Base-by-base conservation (phyloP, 805 yeast species). In the Barnettozyma vustinii region DNA sequence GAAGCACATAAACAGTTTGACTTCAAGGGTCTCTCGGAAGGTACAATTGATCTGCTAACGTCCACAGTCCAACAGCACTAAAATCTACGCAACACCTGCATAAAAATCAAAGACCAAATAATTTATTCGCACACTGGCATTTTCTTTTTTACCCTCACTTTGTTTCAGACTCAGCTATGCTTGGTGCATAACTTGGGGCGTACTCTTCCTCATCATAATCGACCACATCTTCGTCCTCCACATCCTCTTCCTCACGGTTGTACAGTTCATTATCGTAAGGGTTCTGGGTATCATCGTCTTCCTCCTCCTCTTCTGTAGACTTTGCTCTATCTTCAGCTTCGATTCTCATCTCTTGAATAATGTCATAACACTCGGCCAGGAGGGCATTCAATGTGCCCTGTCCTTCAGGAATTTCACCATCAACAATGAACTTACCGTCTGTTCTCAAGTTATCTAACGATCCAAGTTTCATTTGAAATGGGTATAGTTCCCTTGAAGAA, bases 351-450 rank as follows among this genome's bases (percentile, higher is more conserved):
- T 94, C 99, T 62, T 92, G 94, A 42, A 87, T 75, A 50, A 92
- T 84, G 65, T 94, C 99, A 64, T 89, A 94, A 66, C 98, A 92
- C 64, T 91, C 97, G 4, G 96, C 94, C 45, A 92, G 72, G 49
- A 92, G 69, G 1, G 96, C 96, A 65, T 83, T 90, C 54, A 94
- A 73, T n/a, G 96, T 81, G 6, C 97, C 99, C 68, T 94, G 99
- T 12, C 99, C 99, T 64, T 94, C 98, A 2, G 99, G 99, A 40
- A 94, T 85, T 54, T 88, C 87, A 45, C 82, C 87, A 52, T 87
- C 88, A 42, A 89, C 85, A 61, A 86, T 81, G 60, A 94, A 94
- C 70, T 88, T 92, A 8, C 99, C 99, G 64, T 94, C 98, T 13
- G 71, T 75, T 61, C 97, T 80, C 61, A 85, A 63, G 60, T 90